Evolutionary conservation across 1,284 basidiomycete species (phyloP), one percentile per base, ranked within the genome.

Genomic region (Apiotrichum gracile): DNA sequence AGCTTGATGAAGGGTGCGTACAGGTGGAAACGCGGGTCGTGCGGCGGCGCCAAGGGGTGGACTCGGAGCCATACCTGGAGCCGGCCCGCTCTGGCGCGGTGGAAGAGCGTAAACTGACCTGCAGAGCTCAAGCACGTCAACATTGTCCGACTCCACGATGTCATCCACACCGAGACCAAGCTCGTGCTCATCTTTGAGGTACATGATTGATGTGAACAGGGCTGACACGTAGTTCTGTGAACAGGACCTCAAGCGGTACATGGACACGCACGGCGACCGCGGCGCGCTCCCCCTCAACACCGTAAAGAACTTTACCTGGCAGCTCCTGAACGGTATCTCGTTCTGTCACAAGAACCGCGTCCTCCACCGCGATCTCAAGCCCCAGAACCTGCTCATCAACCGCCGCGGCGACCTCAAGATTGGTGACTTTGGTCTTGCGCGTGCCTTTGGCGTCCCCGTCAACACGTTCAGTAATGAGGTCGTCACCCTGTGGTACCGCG

Each of bases 381-480:
- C 94, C 1, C 94, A 98, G 76, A 98, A 98, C 76, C 77, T 98
- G 57, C 81, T 98, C 54, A 97, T 98, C 69, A 89, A 94, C 78
- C 86, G 85, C 64, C 78, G 84, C 49, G 84, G 90, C 61, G 92
- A 96, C 66, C 81, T 97, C 58, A 97, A 97, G 77, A 83, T 98
- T 39, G 94, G 69, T 21, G 94, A 98, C 76, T 98, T 98, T 69
- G 94, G 94, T 47, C 81, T 98, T 40, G 94, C 94, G 7, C 82
- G 94, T 52, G 94, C 94, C 9, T 98, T 98, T 70, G 96, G 94
- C 61, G 96, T 98, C 60, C 94, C 94, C 19, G 85, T 98, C 78
- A 83, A 94, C 67, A 97, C 94, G 19, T 98, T 97, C 74, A 97
- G 92, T 21, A 94, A 98, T 70, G 94, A 98, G 82, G 92, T 97